These are phyloP conservation scores for Botryotinia convoluta DNA, from an alignment of 2,329 filamentous ascomycete genomes.

Conservation along the genomic window DNA sequence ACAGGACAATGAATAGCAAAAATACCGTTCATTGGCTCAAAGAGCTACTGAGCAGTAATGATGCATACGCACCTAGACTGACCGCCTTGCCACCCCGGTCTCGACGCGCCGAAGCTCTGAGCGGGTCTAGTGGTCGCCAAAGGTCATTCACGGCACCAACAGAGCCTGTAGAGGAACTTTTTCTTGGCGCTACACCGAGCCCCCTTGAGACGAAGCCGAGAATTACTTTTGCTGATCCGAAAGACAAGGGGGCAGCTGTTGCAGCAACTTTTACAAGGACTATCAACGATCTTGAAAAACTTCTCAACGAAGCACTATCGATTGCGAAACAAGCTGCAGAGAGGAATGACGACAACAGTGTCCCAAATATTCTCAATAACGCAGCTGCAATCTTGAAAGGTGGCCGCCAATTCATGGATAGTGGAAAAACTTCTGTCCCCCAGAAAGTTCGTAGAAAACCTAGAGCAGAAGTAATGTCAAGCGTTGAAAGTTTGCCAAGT, in stretches of 20 bases:
- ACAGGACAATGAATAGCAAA: constrained; percentile 22
- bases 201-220: constrained; percentile 16
- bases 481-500: constrained; percentile 26
- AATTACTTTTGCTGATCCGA: constrained; percentile 8
- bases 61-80: constrained; percentile 32
- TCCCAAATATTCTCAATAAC: constrained; percentile 28
- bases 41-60: constrained; percentile 31
- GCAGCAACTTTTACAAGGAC: constrained; percentile 38
- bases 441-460: background rate
- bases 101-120: constrained; percentile 20
- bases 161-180: constrained; percentile 24
- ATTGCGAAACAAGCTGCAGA: constrained; percentile 40
- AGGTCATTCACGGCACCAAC: constrained; percentile 24
- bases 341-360: constrained; percentile 27
- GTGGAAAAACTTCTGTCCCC: background rate
- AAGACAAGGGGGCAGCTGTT: constrained; percentile 23
- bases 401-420: constrained; percentile 23
- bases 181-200: constrained; percentile 21
- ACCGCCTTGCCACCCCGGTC: constrained; percentile 34
- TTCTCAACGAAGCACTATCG: constrained; percentile 40
- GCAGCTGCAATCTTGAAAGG: constrained; percentile 31
- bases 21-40: constrained; percentile 35
- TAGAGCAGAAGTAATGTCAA: constrained; percentile 18
- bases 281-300: constrained; percentile 39
- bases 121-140: constrained; percentile 8